phyloP scores from a whole-genome alignment of 129 eudicot species.

The Glebionis coronaria region DNA sequence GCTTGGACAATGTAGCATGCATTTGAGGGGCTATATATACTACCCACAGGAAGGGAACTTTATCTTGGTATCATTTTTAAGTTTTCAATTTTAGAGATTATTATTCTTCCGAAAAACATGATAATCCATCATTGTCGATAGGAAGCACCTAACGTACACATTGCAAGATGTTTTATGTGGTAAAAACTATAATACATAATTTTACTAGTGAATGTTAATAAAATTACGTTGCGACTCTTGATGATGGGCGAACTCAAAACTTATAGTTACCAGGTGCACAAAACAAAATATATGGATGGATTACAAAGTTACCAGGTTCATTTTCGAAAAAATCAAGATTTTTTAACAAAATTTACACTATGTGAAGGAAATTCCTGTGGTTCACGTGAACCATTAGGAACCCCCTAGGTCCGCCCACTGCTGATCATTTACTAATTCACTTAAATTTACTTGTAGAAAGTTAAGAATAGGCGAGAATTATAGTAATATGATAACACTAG shows the following conservation, averaged over 20 bases:
- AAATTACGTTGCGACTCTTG: neutral
- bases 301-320: too few species aligned
- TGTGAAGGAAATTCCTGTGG: too few species aligned
- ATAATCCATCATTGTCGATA: slow-evolving; percentile 24
- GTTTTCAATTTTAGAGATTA: slow-evolving; percentile 24
- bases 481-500: slow-evolving; percentile 3
- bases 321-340: too few species aligned
- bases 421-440: neutral
- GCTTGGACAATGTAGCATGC: slow-evolving; percentile 32
- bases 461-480: neutral
- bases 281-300: too few species aligned
- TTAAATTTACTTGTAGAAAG: neutral
- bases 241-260: too few species aligned
- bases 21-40: slow-evolving; percentile 47
- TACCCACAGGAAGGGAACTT: slow-evolving; percentile 25
- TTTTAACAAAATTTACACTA: too few species aligned
- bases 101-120: slow-evolving; percentile 18
- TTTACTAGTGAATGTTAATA: too few species aligned
- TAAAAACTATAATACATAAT: slow-evolving; percentile 5
- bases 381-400: too few species aligned
- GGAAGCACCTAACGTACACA: slow-evolving; percentile 25
- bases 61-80: slow-evolving; percentile 32
- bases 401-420: too few species aligned
- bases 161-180: slow-evolving; percentile 2
- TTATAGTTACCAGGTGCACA: too few species aligned